Evolutionary conservation across 2,329 filamentous ascomycete genomes (phyloP).

Genomic region (Ilyonectria mors-panacis): DNA sequence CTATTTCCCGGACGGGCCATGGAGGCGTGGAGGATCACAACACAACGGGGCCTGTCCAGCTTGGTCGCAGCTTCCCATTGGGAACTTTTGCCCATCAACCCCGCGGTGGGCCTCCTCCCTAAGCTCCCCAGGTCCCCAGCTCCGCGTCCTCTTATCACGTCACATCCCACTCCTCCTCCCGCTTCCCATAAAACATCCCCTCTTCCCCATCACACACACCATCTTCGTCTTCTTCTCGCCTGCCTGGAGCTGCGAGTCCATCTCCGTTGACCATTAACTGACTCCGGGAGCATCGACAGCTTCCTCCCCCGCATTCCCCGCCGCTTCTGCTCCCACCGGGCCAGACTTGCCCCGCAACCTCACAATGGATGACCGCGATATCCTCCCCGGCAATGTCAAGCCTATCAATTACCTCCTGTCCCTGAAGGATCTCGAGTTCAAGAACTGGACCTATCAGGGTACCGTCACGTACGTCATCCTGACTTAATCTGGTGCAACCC

Average conservation of each 20-base stretch:
- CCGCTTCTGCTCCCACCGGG: constrained; percentile 55
- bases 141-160: constrained; percentile 28
- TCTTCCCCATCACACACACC: constrained; percentile 4
- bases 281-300: constrained; percentile 34
- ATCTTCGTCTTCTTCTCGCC: constrained; percentile 9
- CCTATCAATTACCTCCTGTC: constrained; percentile 89
- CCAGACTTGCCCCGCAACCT: constrained; percentile 53
- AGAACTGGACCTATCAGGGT: constrained; percentile 83
- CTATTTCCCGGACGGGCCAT: background rate
- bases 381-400: constrained; percentile 77
- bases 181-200: background rate
- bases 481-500: constrained; percentile 25
- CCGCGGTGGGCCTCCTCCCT: constrained; percentile 22
- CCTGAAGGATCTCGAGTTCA: constrained; percentile 85
- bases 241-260: constrained; percentile 38
- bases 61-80: constrained; percentile 22
- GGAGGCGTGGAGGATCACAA: background rate
- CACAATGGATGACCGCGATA: constrained; percentile 72
- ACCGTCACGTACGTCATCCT: constrained; percentile 70
- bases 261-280: constrained; percentile 25
- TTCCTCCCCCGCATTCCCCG: constrained; percentile 46
- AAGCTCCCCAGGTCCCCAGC: constrained; percentile 21
- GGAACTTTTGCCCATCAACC: constrained; percentile 30
- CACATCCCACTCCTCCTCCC: constrained; percentile 19
- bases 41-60: background rate